phyloP scores from a whole-genome alignment of 1,139 yeast species.

The Arxiozyma bovina region DNA sequence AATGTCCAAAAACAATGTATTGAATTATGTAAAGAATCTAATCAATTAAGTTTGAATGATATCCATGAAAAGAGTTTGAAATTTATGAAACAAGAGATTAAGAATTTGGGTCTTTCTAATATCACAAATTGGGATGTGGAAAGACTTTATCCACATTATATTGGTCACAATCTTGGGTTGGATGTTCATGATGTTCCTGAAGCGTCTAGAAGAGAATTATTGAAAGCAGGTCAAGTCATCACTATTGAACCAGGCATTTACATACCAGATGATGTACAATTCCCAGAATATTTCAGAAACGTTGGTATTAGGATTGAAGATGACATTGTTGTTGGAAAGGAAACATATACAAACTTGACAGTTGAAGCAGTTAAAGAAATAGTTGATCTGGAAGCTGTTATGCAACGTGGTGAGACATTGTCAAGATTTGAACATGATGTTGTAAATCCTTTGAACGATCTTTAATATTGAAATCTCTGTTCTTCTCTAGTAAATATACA shows the following conservation, averaged over 20 bases:
- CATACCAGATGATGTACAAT: conserved; percentile 58
- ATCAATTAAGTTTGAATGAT: conserved; percentile 56
- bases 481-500: conserved; percentile 9
- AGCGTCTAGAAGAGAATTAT: conserved; percentile 43
- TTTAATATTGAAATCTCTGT: not conserved
- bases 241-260: conserved; percentile 95
- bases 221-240: conserved; percentile 61
- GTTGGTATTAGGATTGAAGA: conserved; percentile 95
- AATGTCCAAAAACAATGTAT: conserved; percentile 77
- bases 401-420: conserved; percentile 43
- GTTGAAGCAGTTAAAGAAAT: conserved; percentile 81
- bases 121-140: conserved; percentile 46
- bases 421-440: conserved; percentile 47
- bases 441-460: conserved; percentile 31
- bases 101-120: conserved; percentile 57
- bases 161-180: conserved; percentile 90
- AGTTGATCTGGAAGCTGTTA: conserved; percentile 62
- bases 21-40: conserved; percentile 42
- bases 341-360: conserved; percentile 54
- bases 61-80: conserved; percentile 63
- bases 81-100: conserved; percentile 52
- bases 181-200: conserved; percentile 83
- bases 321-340: conserved; percentile 68
- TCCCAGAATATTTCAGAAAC: conserved; percentile 76
- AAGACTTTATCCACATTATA: conserved; percentile 79